A percentile compares a stretch with the other conserved stretches of the same genome.
These are phyloP conservation scores for Diacronema lutheri DNA, from an alignment of 78 protist genomes.

Conservation along the genomic window DNA sequence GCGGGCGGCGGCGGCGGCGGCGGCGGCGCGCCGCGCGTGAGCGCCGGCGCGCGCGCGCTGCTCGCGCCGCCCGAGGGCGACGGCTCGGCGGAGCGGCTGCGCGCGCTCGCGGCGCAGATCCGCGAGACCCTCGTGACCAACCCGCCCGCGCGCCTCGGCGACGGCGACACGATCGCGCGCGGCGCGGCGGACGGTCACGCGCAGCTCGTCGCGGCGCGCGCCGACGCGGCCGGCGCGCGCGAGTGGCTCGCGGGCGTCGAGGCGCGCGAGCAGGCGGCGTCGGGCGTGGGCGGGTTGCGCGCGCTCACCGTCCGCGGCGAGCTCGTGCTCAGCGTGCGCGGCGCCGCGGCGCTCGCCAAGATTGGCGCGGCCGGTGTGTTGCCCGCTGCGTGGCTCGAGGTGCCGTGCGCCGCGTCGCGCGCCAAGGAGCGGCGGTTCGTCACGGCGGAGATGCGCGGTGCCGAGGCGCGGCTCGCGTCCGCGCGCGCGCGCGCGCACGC, in stretches of 20 bases:
- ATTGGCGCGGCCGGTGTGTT: neutral
- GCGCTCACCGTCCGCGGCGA: neutral
- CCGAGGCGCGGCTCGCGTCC: neutral
- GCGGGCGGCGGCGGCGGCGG: neutral
- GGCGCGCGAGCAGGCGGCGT: no score
- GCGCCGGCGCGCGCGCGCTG: neutral
- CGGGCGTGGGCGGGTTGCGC: neutral
- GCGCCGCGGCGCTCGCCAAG: neutral
- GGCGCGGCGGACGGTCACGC: neutral
- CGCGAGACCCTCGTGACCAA: no score
- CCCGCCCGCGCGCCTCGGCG: neutral
- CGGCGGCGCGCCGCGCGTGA: neutral
- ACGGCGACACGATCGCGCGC: neutral
- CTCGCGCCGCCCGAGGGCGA: no score
- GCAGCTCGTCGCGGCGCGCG: no score
- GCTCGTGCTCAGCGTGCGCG: neutral
- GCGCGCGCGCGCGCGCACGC: no score
- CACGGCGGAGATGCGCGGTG: neutral
- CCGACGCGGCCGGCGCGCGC: no score
- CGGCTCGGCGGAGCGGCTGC: no score
- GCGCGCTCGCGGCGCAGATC: no score
- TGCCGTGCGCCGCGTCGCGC: neutral
- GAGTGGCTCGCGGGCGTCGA: no score
- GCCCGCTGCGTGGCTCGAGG: no score
- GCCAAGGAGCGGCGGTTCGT: constrained; percentile 5